Base-by-base conservation (phyloP, 805 yeast species). In the Saturnispora quitensis region DNA sequence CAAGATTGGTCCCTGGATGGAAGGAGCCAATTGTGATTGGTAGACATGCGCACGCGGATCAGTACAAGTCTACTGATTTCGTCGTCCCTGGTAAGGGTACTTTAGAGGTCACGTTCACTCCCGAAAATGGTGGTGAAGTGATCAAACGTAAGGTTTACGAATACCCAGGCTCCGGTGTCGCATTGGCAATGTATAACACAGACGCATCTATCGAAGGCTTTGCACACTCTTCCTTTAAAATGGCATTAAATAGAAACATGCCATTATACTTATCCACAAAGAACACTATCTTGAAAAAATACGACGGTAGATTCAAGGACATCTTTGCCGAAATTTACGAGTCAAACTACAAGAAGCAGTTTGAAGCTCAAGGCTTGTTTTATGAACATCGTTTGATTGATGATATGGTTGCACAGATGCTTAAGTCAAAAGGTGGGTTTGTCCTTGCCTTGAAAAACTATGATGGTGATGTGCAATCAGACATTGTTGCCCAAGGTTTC, bases 331-430 rank as follows among this genome's bases (percentile, higher is more conserved):
- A 76, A 54, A 65, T 85, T 49, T 86, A 77, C 60, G 87, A 81
- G 48, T 51, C 72, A 17, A 71, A 73, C 43, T 86, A 85, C 70
- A 75, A 78, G 60, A 17, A 68, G 10, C 67, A 75, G 51, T 84
- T 84, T 60, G 87, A 83, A 61, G 67, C 69, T 13, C 71, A 72
- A 34, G 85, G 84, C 22, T 76, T 86, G 57, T 77, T 80, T 73
- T 86, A 84, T 61, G 90, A 86, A 67, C 93, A 86, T 68, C 78
- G 93, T 68, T 74, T 86, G 63, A 86, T 86, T 56, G 93, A 86
- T 67, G 93, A 86, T 65, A 86, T 86, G 89, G 93, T 86, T 55
- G 91, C 91, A 4, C 93, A 86, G 69, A 86, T 86, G 93, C 69
- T 86, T 63, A 86, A 86, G 68, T 85, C 91, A 25, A 81, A 82